phyloP scores from a whole-genome alignment of 345 rosid genomes.

The Melastoma malabathricum region DNA sequence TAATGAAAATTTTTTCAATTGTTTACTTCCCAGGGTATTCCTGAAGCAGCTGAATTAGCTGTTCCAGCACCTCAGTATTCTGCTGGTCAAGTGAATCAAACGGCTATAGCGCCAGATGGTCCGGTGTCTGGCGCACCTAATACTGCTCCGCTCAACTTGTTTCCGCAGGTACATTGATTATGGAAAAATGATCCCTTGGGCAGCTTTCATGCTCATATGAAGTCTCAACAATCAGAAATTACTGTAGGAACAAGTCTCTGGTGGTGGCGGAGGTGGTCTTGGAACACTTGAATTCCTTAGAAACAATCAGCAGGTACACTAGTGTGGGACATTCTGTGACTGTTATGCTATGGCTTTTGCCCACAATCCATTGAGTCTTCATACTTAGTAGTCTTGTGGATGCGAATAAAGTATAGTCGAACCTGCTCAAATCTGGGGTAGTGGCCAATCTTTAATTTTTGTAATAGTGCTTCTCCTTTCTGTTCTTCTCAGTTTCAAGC shows the following conservation, averaged over 20 bases:
- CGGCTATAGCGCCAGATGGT: slow-evolving; percentile 30
- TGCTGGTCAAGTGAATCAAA: slow-evolving; percentile 36
- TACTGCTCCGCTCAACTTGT: slow-evolving; percentile 87
- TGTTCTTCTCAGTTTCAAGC: slow-evolving; percentile 57
- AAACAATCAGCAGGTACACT: slow-evolving; percentile 72
- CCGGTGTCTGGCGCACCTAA: slow-evolving; percentile 74
- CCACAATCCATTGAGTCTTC: too few species aligned
- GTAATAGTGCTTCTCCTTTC: neutral
- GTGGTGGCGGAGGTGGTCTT: slow-evolving; percentile 47
- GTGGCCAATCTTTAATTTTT: too few species aligned
- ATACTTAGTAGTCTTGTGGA: too few species aligned
- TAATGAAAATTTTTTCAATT: neutral
- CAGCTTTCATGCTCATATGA: neutral
- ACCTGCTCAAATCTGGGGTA: too few species aligned
- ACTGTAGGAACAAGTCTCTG: slow-evolving; percentile 53
- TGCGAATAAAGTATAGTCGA: too few species aligned
- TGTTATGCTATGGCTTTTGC: too few species aligned
- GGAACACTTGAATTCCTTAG: slow-evolving; percentile 89
- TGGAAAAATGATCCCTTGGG: too few species aligned
- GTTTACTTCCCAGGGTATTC: slow-evolving; percentile 60
- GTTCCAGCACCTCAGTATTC: slow-evolving; percentile 47
- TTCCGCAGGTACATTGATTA: slow-evolving; percentile 66
- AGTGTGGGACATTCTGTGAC: neutral
- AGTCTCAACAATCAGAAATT: slow-evolving; percentile 10
- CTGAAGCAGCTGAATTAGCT: slow-evolving; percentile 69